These are phyloP conservation scores for Rhodosporidiobolus odoratus DNA, from an alignment of 768 basidiomycete genomes.

Conservation along the genomic window DNA sequence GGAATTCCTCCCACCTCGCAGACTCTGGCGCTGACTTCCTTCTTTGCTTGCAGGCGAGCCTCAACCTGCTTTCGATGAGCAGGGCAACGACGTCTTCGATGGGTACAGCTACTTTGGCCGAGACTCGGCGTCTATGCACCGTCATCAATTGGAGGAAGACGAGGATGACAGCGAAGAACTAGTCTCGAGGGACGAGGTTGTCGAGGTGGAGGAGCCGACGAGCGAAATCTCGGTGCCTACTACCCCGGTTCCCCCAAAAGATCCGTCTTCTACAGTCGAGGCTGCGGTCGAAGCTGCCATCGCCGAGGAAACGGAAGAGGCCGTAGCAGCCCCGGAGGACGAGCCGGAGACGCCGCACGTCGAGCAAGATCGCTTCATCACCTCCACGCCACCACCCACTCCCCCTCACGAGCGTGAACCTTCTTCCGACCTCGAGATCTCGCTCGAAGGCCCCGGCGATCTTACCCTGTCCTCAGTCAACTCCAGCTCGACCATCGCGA, in stretches of 20 bases:
- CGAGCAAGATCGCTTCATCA: neutral
- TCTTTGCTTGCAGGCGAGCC: slow-evolving; percentile 41
- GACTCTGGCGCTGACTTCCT: no score
- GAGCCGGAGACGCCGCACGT: neutral
- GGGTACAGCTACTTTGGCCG: slow-evolving; percentile 85
- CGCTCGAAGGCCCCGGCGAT: slow-evolving; percentile 14
- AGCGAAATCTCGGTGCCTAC: no score
- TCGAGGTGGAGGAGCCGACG: neutral
- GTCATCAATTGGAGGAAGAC: slow-evolving; percentile 53
- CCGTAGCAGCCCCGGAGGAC: no score
- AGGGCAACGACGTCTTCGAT: slow-evolving; percentile 77
- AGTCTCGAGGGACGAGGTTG: neutral
- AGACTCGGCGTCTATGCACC: slow-evolving; percentile 57
- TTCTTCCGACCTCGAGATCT: neutral
- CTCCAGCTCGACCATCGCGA: slow-evolving; percentile 53
- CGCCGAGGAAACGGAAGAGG: no score
- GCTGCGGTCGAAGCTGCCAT: no score
- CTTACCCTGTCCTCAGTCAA: slow-evolving; percentile 52
- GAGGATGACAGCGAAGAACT: slow-evolving; percentile 41
- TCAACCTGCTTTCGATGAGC: slow-evolving; percentile 46
- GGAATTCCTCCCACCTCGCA: no score
- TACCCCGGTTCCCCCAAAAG: no score
- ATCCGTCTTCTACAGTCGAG: no score
- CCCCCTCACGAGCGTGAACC: neutral
- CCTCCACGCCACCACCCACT: neutral